Conservation (phyloP, 2,329 filamentous ascomycete genomes). For the Mariannaea elegans region DNA sequence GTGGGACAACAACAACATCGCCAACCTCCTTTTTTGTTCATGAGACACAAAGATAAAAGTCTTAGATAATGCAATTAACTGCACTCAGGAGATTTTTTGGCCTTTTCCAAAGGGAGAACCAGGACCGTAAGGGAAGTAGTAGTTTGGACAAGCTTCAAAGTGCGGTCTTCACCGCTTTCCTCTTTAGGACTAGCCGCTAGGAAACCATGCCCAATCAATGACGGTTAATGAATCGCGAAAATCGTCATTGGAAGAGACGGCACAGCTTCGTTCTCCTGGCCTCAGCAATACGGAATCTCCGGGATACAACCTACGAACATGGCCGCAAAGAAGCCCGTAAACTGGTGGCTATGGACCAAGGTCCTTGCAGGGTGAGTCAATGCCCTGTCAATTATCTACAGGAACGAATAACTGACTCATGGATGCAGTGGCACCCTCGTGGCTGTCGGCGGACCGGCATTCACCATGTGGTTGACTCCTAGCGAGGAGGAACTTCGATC, state of each 20-base stretch:
- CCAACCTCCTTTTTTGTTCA: too few relatives aligned
- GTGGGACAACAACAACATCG: too few relatives aligned
- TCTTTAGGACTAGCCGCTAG: constrained; percentile 12
- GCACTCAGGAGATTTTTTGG: too few relatives aligned
- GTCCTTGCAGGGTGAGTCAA: constrained; percentile 72
- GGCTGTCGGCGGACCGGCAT: constrained; percentile 83
- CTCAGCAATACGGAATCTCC: neutral
- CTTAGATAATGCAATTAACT: too few relatives aligned
- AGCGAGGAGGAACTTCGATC: constrained; percentile 92
- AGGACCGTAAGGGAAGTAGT: too few relatives aligned
- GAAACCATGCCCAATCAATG: constrained; percentile 43
- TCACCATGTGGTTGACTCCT: constrained; percentile 82
- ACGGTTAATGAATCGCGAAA: constrained; percentile 41
- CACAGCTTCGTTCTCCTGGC: neutral
- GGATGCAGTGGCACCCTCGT: constrained; percentile 71
- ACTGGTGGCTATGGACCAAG: constrained; percentile 71
- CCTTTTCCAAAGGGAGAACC: too few relatives aligned
- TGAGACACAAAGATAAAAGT: too few relatives aligned
- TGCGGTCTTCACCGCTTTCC: constrained; percentile 36
- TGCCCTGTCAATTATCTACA: constrained; percentile 20
- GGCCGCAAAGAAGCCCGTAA: constrained; percentile 57
- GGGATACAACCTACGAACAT: constrained; percentile 25
- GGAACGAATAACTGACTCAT: constrained; percentile 23
- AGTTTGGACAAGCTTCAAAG: too few relatives aligned
- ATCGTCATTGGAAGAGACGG: constrained; percentile 39